Evolutionary conservation across 345 rosid genomes (phyloP).

Genomic region (Murraya paniculata): DNA sequence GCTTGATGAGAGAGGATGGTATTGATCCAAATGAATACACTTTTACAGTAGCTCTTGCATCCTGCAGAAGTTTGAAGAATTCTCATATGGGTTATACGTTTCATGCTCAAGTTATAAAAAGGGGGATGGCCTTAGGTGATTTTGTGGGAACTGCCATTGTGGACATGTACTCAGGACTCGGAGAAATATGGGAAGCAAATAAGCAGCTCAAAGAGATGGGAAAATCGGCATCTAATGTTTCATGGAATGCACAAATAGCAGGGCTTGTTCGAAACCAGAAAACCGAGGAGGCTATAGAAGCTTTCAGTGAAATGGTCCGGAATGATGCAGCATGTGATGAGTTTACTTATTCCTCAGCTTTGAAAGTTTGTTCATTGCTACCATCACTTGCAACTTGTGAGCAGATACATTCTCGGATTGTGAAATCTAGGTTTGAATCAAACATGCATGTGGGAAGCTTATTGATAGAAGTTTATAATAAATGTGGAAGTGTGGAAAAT

Average conservation of each 20-base stretch:
- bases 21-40: conserved; percentile 28
- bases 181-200: conserved; percentile 13
- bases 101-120: conserved; percentile 25
- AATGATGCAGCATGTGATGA: conserved; percentile 21
- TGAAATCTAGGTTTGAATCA: conserved; percentile 14
- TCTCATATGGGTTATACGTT: conserved; percentile 4
- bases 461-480: conserved; percentile 29
- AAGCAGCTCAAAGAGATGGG: conserved; percentile 23
- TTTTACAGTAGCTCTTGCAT: conserved; percentile 22
- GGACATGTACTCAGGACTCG: conserved; percentile 26
- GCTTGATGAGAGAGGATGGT: conserved; percentile 23
- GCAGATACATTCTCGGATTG: conserved; percentile 21
- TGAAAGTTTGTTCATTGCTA: conserved; percentile 30
- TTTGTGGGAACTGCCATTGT: conserved; percentile 26
- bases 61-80: conserved; percentile 20
- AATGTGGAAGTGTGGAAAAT: conserved; percentile 25
- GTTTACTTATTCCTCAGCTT: conserved; percentile 25
- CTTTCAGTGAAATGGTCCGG: conserved; percentile 17
- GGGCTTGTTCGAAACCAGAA: conserved; percentile 24
- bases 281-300: conserved; percentile 16
- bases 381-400: conserved; percentile 26
- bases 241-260: conserved; percentile 23
- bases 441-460: conserved; percentile 28
- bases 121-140: conserved; percentile 20
- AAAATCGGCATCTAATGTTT: conserved; percentile 9